Conservation (phyloP, 78 protist species). For the slime mould (Dictyostelium discoideum) region dicty_2.7 NC_007091.3:1081001-1081500, state of each 20-base stretch:
- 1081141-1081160: too few species aligned
- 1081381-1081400: not conserved
- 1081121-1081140: too few species aligned
- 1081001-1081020: too few species aligned
- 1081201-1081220: too few species aligned
- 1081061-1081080: too few species aligned
- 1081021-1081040: too few species aligned
- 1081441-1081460: not conserved
- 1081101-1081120: too few species aligned
- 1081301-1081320: not conserved
- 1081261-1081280: not conserved
- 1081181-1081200: too few species aligned
- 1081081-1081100: too few species aligned
- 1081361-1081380: not conserved
- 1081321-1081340: not conserved
- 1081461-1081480: not conserved
- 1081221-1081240: not conserved
- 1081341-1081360: not conserved
- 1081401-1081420: not conserved
- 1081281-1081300: not conserved
- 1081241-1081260: not conserved
- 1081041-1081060: too few species aligned
- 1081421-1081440: not conserved
- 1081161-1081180: too few species aligned
- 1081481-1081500: not conserved